Conservation (phyloP, 352 stramenopile genomes). For the Saprolegnia diclina region DNA sequence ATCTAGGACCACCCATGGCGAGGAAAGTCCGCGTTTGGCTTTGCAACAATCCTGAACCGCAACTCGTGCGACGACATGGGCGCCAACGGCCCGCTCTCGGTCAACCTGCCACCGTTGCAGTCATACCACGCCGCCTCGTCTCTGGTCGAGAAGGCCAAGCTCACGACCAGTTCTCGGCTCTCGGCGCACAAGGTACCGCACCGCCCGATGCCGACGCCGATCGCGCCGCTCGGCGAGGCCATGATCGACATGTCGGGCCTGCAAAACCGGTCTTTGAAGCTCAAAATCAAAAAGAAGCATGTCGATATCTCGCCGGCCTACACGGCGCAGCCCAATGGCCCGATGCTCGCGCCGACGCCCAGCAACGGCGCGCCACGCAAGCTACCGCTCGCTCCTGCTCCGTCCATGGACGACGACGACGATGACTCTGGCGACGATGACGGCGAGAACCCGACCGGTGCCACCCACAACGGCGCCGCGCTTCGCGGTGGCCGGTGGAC, state of each 20-base stretch:
- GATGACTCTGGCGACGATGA: conserved; percentile 38
- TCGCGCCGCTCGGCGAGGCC: conserved; percentile 5
- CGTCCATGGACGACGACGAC: conserved; percentile 11
- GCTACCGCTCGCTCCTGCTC: conserved; percentile 20
- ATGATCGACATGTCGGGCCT: conserved; percentile 3
- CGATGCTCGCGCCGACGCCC: background rate
- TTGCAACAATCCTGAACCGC: conserved; percentile 78
- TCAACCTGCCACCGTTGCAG: conserved; percentile 73
- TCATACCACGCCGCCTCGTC: conserved; percentile 42
- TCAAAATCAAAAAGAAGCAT: conserved; percentile 29
- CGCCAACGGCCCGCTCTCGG: conserved; percentile 5
- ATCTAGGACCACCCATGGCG: conserved; percentile 57
- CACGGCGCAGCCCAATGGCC: background rate
- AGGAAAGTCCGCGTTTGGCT: conserved; percentile 56
- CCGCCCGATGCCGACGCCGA: conserved; percentile 34
- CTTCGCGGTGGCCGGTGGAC: conserved; percentile 81
- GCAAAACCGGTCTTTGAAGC: conserved; percentile 19
- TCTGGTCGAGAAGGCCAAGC: conserved; percentile 28
- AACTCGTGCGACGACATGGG: conserved; percentile 22
- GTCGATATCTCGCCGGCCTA: conserved; percentile 24
- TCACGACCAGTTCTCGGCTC: conserved; percentile 4
- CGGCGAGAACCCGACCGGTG: conserved; percentile 33
- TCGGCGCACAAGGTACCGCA: conserved; percentile 33
- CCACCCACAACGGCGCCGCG: conserved; percentile 24
- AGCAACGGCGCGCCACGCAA: conserved; percentile 14